Percentiles rank a stretch among this genome's conserved stretches.
Conservation (phyloP, 2,329 filamentous ascomycete genomes). For the Rhynchosporium graminicola region DNA sequence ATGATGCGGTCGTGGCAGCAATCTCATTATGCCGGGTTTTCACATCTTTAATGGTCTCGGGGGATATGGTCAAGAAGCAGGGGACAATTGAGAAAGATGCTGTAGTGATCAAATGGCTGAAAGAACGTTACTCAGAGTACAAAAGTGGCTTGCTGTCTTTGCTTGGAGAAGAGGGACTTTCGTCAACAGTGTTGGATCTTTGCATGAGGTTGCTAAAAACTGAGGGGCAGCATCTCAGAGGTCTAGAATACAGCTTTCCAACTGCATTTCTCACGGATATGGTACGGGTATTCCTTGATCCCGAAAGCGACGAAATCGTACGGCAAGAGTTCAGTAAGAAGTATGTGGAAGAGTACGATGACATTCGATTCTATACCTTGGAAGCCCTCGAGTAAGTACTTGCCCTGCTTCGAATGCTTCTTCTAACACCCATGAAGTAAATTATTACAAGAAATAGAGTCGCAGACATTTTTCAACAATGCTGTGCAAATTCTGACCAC, state of each 20-base stretch:
- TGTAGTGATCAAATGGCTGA: constrained; percentile 77
- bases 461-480: constrained; percentile 50
- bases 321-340: constrained; percentile 74
- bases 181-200: constrained; percentile 72
- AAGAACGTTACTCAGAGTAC: constrained; percentile 72
- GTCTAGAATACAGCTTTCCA: constrained; percentile 68
- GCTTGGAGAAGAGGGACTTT: constrained; percentile 62
- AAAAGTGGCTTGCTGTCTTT: constrained; percentile 61
- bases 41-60: constrained; percentile 74
- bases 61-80: constrained; percentile 66
- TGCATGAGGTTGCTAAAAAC: constrained; percentile 84
- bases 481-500: constrained; percentile 63
- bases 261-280: constrained; percentile 65
- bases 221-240: constrained; percentile 66
- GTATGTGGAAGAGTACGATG: constrained; percentile 78
- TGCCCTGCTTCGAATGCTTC: background rate
- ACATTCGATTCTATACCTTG: constrained; percentile 83
- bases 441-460: constrained; percentile 38
- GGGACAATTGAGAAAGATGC: constrained; percentile 70
- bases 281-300: constrained; percentile 60
- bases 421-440: constrained; percentile 37
- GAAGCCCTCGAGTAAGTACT: constrained; percentile 66
- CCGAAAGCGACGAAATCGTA: constrained; percentile 58
- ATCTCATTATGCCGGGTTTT: constrained; percentile 87
- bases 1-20: constrained; percentile 66